phyloP scores from a whole-genome alignment of 768 basidiomycete genomes.

The Lactarius akahatsu region DNA sequence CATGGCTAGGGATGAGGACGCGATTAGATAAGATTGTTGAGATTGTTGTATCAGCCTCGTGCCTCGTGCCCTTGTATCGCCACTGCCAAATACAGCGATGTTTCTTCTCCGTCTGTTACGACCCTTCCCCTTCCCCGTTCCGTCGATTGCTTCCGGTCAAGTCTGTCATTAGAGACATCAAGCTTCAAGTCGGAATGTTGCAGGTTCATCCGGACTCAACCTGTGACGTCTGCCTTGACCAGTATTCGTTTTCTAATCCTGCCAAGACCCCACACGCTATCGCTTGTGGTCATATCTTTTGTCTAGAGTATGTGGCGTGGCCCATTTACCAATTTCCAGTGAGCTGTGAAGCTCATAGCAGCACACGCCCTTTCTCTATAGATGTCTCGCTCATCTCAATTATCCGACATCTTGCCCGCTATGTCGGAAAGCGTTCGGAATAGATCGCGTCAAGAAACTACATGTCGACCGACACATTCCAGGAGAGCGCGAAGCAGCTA shows the following conservation, averaged over 20 bases:
- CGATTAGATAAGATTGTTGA: constrained; percentile 22
- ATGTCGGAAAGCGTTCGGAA: constrained; percentile 59
- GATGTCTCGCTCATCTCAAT: constrained; percentile 52
- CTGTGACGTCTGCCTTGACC: constrained; percentile 75
- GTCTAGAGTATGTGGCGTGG: constrained; percentile 51
- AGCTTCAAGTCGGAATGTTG: constrained; percentile 41
- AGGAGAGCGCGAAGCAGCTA: constrained; percentile 8
- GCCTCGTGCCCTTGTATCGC: constrained; percentile 16
- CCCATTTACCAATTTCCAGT: background rate
- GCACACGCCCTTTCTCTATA: constrained; percentile 31
- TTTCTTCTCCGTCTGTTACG: constrained; percentile 12
- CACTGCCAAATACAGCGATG: constrained; percentile 25
- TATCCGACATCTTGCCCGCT: constrained; percentile 59
- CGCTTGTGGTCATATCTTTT: constrained; percentile 77
- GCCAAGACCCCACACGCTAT: constrained; percentile 64
- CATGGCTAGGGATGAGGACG: background rate
- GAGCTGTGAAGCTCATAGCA: constrained; percentile 1
- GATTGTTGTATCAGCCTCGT: constrained; percentile 9
- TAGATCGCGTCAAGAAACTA: constrained; percentile 62
- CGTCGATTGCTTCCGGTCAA: background rate
- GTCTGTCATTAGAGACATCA: background rate
- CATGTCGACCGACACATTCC: constrained; percentile 49
- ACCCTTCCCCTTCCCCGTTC: constrained; percentile 2
- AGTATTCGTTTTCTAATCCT: constrained; percentile 53
- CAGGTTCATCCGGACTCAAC: constrained; percentile 67